Base-by-base conservation (phyloP, 768 basidiomycete genomes). In the Collybia mongolica region DNA sequence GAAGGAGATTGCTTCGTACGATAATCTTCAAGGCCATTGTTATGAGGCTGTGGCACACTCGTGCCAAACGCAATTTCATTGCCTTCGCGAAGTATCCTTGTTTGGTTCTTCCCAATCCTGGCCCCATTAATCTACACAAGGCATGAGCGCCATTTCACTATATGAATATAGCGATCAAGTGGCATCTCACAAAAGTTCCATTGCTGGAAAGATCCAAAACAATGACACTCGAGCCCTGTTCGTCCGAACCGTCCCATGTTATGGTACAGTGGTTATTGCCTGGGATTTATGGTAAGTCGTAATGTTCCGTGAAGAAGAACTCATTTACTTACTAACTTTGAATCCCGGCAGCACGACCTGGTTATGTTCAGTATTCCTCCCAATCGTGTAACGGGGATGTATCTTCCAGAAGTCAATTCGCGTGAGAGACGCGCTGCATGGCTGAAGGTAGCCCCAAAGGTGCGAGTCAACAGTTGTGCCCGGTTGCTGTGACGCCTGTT, bases 61-160 rank as follows among this genome's bases (percentile, higher is more conserved):
- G 80, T 80, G 6, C 95, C 95, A 56, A 98, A 88, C 6, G 89
- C 85, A 58, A 98, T 79, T 66, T 94, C 92, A 62, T 90, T 90
- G 6, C 94, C 93, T 53, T 90, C 83, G 11, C 75, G 76, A 43
- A 95, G 69, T 39, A 90, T 70, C 32, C 77, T 70, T 47, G 75
- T 72, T 8, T 72, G 66, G 36, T 73, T 73, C 57, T 76, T 82
- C 32, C 80, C 83, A 48, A 95, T 75, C 64, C 80, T 82, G 36
- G 66, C 66, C 24, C 81, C 81, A 57, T 88, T 90, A 59, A 90
- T 82, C 89, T 90, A 56, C 7, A 39, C 47, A 48, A 42, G 17
- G 26, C 28, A 29, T 28, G 18, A 29, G 20, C n/a, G 22, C 22
- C 20, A 28, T 22, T 24, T 52, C 43, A 22, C 29, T 24, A 17